phyloP scores from a whole-genome alignment of 2,329 filamentous ascomycete species.

The Sclerotinia borealis region DNA sequence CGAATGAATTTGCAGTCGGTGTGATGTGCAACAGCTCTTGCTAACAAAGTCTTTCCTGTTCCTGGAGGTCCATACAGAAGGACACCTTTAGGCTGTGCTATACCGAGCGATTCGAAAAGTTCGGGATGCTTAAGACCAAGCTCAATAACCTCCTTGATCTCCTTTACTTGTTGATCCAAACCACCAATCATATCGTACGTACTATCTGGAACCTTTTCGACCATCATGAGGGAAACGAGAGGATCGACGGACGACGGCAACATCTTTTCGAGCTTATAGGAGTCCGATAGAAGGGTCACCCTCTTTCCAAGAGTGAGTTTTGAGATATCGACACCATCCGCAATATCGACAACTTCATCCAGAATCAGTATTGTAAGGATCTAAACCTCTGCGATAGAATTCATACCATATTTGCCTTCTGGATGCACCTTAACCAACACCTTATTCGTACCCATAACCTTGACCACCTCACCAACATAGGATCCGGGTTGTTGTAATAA shows the following conservation, averaged over 20 bases:
- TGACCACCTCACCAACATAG: slow-evolving; percentile 98
- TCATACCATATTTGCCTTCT: slow-evolving; percentile 96
- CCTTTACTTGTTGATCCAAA: slow-evolving; percentile 97
- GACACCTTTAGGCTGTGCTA: slow-evolving; percentile 96
- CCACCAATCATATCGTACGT: slow-evolving; percentile 99
- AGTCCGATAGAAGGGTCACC: slow-evolving; percentile 91
- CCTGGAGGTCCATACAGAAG: slow-evolving; percentile 93
- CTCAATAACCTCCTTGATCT: slow-evolving; percentile 99
- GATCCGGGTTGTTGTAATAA: slow-evolving; percentile 95
- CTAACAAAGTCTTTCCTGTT: slow-evolving; percentile 93
- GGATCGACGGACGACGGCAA: slow-evolving; percentile 96
- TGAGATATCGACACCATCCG: slow-evolving; percentile 86
- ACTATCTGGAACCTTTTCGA: slow-evolving; percentile 98
- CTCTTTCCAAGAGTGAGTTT: slow-evolving; percentile 98
- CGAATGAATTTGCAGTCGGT: slow-evolving; percentile 99
- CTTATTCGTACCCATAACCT: slow-evolving; percentile 99
- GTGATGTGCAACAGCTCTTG: slow-evolving; percentile 93
- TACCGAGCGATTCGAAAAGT: slow-evolving; percentile 97
- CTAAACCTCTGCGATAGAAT: neutral
- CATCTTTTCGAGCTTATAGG: slow-evolving; percentile 98
- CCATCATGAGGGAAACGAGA: slow-evolving; percentile 99
- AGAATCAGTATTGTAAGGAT: neutral
- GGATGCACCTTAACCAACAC: slow-evolving; percentile 98
- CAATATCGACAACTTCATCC: slow-evolving; percentile 79
- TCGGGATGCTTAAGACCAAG: slow-evolving; percentile 97